Evolutionary conservation across 441 rosid species (phyloP).

Genomic region (Pelargonium myrrhifolium): DNA sequence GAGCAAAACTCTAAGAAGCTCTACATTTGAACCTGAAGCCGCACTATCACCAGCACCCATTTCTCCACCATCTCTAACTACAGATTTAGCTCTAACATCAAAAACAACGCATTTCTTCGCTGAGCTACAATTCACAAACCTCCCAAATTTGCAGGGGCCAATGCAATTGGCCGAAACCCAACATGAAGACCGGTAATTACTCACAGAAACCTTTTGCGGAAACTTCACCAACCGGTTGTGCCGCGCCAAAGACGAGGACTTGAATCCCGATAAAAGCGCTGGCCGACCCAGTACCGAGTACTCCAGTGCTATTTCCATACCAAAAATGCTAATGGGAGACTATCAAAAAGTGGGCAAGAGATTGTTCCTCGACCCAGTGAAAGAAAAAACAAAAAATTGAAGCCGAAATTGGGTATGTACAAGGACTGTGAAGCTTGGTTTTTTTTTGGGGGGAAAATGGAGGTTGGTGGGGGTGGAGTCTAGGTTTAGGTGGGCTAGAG

Average conservation of each 20-base stretch:
- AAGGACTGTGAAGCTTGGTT: too few relatives aligned
- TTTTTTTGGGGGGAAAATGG: too few relatives aligned
- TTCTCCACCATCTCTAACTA: slow-evolving; percentile 29
- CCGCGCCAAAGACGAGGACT: slow-evolving; percentile 28
- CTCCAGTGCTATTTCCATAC: slow-evolving; percentile 50
- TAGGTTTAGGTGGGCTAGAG: slow-evolving; percentile 5
- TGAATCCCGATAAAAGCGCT: slow-evolving; percentile 28
- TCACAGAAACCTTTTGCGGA: slow-evolving; percentile 27
- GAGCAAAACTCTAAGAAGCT: slow-evolving; percentile 12
- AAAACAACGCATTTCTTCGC: slow-evolving; percentile 20
- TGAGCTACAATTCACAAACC: slow-evolving; percentile 20
- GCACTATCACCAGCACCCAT: slow-evolving; percentile 21
- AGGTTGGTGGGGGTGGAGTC: background rate
- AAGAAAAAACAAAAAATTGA: background rate
- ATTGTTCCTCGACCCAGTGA: background rate
- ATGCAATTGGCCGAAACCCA: slow-evolving; percentile 20
- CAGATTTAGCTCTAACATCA: slow-evolving; percentile 22
- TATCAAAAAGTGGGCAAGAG: background rate
- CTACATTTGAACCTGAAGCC: slow-evolving; percentile 24
- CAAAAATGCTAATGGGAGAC: background rate
- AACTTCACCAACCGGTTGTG: slow-evolving; percentile 33
- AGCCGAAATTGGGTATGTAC: background rate
- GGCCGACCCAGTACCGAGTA: slow-evolving; percentile 44
- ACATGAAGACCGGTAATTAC: slow-evolving; percentile 25
- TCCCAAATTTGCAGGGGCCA: slow-evolving; percentile 20